These are phyloP conservation scores for Kluyveromyces sp. DNA, from an alignment of 1,139 yeast genomes.

Conservation along the genomic window DNA sequence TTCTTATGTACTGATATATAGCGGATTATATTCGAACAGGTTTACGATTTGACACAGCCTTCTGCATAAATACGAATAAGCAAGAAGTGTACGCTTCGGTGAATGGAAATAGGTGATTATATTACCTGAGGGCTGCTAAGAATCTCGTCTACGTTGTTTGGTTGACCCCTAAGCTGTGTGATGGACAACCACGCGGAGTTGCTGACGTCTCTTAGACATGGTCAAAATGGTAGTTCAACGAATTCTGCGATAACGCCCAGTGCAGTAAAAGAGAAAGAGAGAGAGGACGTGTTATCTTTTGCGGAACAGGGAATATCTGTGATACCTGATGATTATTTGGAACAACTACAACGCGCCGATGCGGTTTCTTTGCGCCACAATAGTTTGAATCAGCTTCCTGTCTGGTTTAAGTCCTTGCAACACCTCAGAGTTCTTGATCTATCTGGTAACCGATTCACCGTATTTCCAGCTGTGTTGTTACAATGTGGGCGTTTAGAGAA, in stretches of 20 bases:
- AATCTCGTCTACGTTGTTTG: no score
- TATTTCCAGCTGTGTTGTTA: constrained; percentile 44
- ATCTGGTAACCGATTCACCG: constrained; percentile 49
- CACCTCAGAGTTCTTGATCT: constrained; percentile 57
- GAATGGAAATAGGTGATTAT: no score
- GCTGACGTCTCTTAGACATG: constrained; percentile 3
- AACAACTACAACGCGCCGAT: constrained; percentile 40
- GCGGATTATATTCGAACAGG: not conserved
- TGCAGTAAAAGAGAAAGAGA: constrained; percentile 12
- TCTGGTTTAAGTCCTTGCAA: constrained; percentile 40
- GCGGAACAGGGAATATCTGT: constrained; percentile 23
- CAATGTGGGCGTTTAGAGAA: constrained; percentile 49
- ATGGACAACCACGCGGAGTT: constrained; percentile 4
- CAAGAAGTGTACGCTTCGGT: no score
- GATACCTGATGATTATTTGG: constrained; percentile 34
- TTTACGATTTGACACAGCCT: not conserved
- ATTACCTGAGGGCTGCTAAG: no score
- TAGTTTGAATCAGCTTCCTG: constrained; percentile 43
- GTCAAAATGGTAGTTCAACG: constrained; percentile 1
- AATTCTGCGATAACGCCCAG: not conserved
- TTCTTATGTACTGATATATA: not conserved
- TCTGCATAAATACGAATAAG: no score
- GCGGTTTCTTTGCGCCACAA: constrained; percentile 51
- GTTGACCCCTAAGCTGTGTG: no score
- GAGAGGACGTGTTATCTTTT: constrained; percentile 22